phyloP scores from a whole-genome alignment of 352 stramenopile genomes.

The Albugo laibachii region DNA sequence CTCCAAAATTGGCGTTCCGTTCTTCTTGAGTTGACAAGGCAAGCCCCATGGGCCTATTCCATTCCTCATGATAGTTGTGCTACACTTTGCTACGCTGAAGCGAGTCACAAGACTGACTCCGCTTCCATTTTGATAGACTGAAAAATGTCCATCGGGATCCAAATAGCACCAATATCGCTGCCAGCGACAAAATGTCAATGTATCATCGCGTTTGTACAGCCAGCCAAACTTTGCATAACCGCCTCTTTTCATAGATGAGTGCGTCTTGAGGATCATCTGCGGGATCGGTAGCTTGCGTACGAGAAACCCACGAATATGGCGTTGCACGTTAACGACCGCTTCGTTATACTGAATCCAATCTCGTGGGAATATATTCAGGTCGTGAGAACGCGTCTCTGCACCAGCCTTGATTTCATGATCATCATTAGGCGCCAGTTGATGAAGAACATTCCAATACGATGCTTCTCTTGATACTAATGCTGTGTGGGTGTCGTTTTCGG shows the following conservation, averaged over 20 bases:
- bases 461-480: no score
- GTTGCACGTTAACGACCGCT: slow-evolving; percentile 60
- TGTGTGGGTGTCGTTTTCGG: no score
- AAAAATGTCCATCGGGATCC: slow-evolving; percentile 43
- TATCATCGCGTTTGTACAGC: slow-evolving; percentile 67
- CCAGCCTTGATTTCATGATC: no score
- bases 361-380: slow-evolving; percentile 8
- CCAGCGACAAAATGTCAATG: slow-evolving; percentile 68
- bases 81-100: slow-evolving; percentile 41
- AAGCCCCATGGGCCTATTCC: slow-evolving; percentile 25
- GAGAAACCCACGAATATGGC: slow-evolving; percentile 56
- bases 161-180: slow-evolving; percentile 64
- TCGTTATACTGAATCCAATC: slow-evolving; percentile 52
- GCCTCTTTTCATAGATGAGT: slow-evolving; percentile 18
- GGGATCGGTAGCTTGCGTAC: slow-evolving; percentile 47
- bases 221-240: slow-evolving; percentile 27
- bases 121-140: slow-evolving; percentile 48
- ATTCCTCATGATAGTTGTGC: slow-evolving; percentile 41
- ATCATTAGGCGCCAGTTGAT: no score
- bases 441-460: no score
- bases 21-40: slow-evolving; percentile 8
- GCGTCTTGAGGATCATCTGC: slow-evolving; percentile 25
- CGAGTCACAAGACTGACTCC: slow-evolving; percentile 37
- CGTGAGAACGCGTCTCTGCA: no score
- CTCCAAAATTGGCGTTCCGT: not conserved